Base-by-base conservation (phyloP, 1,284 basidiomycete genomes). In the Anthracocystis walkeri region DNA sequence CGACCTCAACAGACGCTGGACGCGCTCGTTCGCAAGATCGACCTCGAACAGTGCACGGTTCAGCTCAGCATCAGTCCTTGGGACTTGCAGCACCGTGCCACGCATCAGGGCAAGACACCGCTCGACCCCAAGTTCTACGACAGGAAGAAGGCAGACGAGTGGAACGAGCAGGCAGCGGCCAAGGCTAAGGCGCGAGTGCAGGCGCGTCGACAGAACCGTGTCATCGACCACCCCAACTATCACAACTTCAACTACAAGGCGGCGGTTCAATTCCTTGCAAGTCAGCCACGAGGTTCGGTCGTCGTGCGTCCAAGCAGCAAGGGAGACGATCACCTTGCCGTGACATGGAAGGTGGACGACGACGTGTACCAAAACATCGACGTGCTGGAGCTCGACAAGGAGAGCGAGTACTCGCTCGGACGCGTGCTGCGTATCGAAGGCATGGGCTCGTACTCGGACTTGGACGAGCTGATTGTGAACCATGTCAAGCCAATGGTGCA, bases 261-360 rank as follows among this genome's bases (percentile, higher is more conserved):
- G 79, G 95, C 97, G 2, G 96, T 99, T 86, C 89, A 90, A 58
- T 93, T 92, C 85, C 88, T 99, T 58, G 93, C 94, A 63, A 92
- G 91, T 75, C 92, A 94, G 86, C 94, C 95, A 79, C 90, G 93
- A 31, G 97, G 83, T 25, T 65, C 78, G 1, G 81, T 82, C 50
- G 93, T 99, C 35, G 94, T 99, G 76, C 89, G 97, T 49, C 97
- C 97, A 0, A 97, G 94, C 33, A 98, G 95, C 3, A 95, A 96
- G 86, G 96, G 96, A 7, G 87, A 89, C 42, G 91, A 97, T 82
- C 97, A 99, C 86, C 88, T 99, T 40, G 97, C 97, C 38, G 93
- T 99, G 14, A 99, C 97, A 0, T 99, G 97, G 97, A 99, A 99
- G 87, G 95, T 99, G 11, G 96, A 97, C 78, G 93, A 97, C 67